phyloP scores from a whole-genome alignment of 768 basidiomycete species.

The Antrodiella citrinella region DNA sequence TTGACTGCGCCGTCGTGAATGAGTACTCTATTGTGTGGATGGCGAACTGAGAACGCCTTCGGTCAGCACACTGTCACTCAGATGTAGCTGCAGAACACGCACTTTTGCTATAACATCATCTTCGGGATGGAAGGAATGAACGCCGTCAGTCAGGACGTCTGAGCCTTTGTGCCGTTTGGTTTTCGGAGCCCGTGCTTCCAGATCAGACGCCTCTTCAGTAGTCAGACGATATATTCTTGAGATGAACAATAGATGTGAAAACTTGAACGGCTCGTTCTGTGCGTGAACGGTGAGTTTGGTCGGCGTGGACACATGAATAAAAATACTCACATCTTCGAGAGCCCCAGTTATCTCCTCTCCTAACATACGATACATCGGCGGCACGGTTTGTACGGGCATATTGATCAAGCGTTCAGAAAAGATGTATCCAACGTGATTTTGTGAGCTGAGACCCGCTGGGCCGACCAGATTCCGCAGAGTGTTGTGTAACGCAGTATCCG shows the following conservation, averaged over 20 bases:
- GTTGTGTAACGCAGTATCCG: slow-evolving; percentile 41
- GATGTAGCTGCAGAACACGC: neutral
- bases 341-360: slow-evolving; percentile 75
- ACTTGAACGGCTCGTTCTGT: slow-evolving; percentile 55
- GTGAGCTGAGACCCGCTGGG: slow-evolving; percentile 21
- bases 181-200: slow-evolving; percentile 28
- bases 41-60: slow-evolving; percentile 34
- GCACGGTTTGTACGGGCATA: slow-evolving; percentile 90
- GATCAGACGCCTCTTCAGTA: slow-evolving; percentile 56
- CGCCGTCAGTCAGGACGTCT: slow-evolving; percentile 29
- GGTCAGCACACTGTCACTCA: neutral
- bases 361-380: slow-evolving; percentile 90
- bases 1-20: slow-evolving; percentile 43
- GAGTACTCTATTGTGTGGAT: slow-evolving; percentile 42
- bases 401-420: slow-evolving; percentile 88
- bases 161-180: slow-evolving; percentile 30
- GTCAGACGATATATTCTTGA: slow-evolving; percentile 75
- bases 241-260: slow-evolving; percentile 68
- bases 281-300: neutral
- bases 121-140: slow-evolving; percentile 80
- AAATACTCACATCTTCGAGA: slow-evolving; percentile 45
- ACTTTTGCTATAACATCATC: slow-evolving; percentile 70
- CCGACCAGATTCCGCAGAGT: slow-evolving; percentile 46
- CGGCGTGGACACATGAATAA: neutral
- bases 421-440: slow-evolving; percentile 69